phyloP scores from a whole-genome alignment of 257 asterid species.

The Gentiana straminea region DNA sequence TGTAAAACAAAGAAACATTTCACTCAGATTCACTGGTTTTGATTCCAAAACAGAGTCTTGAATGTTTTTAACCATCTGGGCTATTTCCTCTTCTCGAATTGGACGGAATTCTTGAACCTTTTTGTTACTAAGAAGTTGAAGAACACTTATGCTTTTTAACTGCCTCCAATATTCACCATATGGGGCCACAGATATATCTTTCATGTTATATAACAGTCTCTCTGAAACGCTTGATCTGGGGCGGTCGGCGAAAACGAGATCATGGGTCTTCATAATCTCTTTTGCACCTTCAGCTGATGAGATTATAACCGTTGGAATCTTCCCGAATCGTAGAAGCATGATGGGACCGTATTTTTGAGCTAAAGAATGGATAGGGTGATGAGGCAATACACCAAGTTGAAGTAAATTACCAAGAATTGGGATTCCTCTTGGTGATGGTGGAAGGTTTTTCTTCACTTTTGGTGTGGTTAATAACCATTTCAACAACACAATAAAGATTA shows the following conservation, averaged over 20 bases:
- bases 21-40: slow-evolving; percentile 13
- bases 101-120: slow-evolving; percentile 16
- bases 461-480: slow-evolving; percentile 9
- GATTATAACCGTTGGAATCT: slow-evolving; percentile 25
- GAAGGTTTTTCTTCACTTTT: slow-evolving; percentile 7
- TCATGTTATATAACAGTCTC: slow-evolving; percentile 18
- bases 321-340: slow-evolving; percentile 47
- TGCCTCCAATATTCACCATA: slow-evolving; percentile 36
- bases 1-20: slow-evolving; percentile 6
- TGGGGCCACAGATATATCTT: slow-evolving; percentile 13
- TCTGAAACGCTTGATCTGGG: slow-evolving; percentile 8
- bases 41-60: not conserved
- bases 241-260: slow-evolving; percentile 29
- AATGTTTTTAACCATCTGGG: slow-evolving; percentile 11
- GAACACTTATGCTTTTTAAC: slow-evolving; percentile 19
- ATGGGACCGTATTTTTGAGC: slow-evolving; percentile 31
- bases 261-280: slow-evolving; percentile 43
- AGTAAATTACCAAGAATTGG: slow-evolving; percentile 56
- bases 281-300: slow-evolving; percentile 40
- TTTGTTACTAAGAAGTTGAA: slow-evolving; percentile 25
- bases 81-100: slow-evolving; percentile 20
- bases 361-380: slow-evolving; percentile 29
- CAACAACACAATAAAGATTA: not conserved
- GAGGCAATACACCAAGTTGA: slow-evolving; percentile 27
- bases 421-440: slow-evolving; percentile 40